These are phyloP conservation scores for Leucoagaricus sp. DNA, from an alignment of 1,284 basidiomycete species.

Conservation along the genomic window DNA sequence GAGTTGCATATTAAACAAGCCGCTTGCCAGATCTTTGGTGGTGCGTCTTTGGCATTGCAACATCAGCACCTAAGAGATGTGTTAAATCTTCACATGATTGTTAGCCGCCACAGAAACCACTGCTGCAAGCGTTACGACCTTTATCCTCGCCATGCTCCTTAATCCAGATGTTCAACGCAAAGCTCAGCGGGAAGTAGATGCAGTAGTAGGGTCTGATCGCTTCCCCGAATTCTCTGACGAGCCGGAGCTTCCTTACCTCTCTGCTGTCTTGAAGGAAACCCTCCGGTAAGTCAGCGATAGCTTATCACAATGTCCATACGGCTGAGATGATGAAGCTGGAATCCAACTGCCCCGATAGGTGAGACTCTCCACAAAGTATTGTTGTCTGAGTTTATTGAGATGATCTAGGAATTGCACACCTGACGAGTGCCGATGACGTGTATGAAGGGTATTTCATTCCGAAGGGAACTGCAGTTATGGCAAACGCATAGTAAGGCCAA, in stretches of 20 bases:
- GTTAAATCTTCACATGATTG: background rate
- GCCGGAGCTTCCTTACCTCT: constrained; percentile 21
- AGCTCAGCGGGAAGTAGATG: constrained; percentile 29
- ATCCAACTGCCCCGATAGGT: constrained; percentile 1
- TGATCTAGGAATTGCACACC: constrained; percentile 25
- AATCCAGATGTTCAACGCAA: constrained; percentile 24
- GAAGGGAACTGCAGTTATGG: constrained; percentile 25
- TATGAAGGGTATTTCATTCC: constrained; percentile 27
- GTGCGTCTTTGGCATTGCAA: background rate
- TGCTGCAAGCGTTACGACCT: background rate
- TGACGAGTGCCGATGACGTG: constrained; percentile 25
- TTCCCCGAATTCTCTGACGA: constrained; percentile 24
- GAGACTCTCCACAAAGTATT: background rate
- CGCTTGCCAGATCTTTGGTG: background rate
- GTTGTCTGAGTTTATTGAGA: background rate
- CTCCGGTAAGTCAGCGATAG: constrained; percentile 16
- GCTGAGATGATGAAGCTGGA: background rate
- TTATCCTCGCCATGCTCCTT: constrained; percentile 2
- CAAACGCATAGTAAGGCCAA: constrained; percentile 25
- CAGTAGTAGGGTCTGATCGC: constrained; percentile 19
- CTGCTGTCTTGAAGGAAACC: constrained; percentile 18
- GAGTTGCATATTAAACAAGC: background rate
- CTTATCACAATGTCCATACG: background rate
- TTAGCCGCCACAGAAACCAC: background rate
- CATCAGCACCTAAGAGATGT: background rate